A percentile compares a stretch with the other conserved stretches of the same genome.
These are phyloP conservation scores for Euphorbia tirucalli DNA, from an alignment of 345 rosid genomes.

Conservation along the genomic window DNA sequence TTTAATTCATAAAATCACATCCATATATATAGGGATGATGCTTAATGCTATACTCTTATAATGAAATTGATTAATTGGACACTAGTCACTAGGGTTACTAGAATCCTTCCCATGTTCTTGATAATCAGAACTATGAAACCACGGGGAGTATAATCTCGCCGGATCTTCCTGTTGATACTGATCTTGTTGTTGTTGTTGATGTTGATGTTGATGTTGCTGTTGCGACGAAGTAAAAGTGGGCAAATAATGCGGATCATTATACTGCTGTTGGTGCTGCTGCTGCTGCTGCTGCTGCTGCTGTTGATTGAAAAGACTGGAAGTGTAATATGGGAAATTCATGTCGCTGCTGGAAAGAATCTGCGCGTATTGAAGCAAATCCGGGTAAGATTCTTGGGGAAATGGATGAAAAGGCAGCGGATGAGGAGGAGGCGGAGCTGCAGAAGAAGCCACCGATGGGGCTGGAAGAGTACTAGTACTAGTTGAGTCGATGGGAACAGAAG, in stretches of 20 bases:
- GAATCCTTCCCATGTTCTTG: constrained; percentile 34
- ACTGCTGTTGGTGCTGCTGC: constrained; percentile 18
- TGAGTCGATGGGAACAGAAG: too few species aligned
- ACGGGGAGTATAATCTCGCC: constrained; percentile 24
- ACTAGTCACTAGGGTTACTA: constrained; percentile 20
- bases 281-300: background rate
- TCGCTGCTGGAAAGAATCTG: constrained; percentile 72
- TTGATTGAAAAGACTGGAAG: constrained; percentile 52
- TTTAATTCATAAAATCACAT: background rate
- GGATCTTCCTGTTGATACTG: constrained; percentile 26
- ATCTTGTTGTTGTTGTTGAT: constrained; percentile 10
- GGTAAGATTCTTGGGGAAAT: constrained; percentile 37
- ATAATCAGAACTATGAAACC: constrained; percentile 29
- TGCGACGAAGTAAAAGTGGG: constrained; percentile 28
- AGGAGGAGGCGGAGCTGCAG: background rate
- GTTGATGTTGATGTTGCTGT: constrained; percentile 8
- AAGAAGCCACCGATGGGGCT: too few species aligned
- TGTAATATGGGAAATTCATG: constrained; percentile 49
- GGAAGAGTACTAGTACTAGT: background rate
- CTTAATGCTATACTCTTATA: background rate
- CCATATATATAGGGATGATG: background rate
- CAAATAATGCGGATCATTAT: constrained; percentile 34
- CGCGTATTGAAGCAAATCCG: constrained; percentile 71
- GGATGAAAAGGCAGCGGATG: constrained; percentile 25
- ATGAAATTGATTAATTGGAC: background rate